phyloP scores from a whole-genome alignment of 148 eudicot genomes.

The Oxyria digyna region DNA sequence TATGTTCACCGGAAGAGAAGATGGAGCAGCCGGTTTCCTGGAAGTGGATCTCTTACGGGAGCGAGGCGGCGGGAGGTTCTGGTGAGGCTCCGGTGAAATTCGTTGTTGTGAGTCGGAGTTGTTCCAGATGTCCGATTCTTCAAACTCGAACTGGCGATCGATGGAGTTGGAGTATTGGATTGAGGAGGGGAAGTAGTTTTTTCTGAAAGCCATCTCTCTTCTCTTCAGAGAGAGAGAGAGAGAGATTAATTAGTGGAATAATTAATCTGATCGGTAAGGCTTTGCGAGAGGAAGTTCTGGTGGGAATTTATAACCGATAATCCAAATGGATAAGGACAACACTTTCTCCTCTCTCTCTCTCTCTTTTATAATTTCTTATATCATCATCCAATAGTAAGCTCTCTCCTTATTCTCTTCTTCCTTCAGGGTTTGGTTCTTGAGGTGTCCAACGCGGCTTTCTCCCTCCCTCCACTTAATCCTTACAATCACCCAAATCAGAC shows the following conservation, averaged over 20 bases:
- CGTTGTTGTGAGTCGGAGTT: not conserved
- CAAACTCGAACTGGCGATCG: conserved; percentile 28
- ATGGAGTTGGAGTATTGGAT: not conserved
- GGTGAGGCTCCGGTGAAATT: conserved; percentile 9
- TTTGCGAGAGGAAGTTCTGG: conserved; percentile 1
- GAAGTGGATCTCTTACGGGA: not conserved
- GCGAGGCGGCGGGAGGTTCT: not conserved
- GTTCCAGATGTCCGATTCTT: conserved; percentile 39
- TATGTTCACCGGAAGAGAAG: conserved; percentile 22
- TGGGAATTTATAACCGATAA: conserved; percentile 17
- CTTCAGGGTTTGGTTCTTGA: too few species aligned
- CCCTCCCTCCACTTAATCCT: too few species aligned
- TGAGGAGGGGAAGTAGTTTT: conserved; percentile 13
- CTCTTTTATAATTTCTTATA: too few species aligned
- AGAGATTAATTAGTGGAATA: not conserved
- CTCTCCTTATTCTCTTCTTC: too few species aligned
- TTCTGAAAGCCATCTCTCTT: conserved; percentile 27
- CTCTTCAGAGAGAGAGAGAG: too few species aligned
- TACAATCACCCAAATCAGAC: too few species aligned
- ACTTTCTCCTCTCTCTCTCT: too few species aligned
- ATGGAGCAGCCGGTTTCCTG: conserved; percentile 11
- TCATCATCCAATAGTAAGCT: too few species aligned
- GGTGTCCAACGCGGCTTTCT: too few species aligned
- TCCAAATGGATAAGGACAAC: conserved; percentile 9
- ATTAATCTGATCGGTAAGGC: not conserved